Base-by-base conservation (phyloP, 225 moss, liverwort and hornwort genomes). In the Antitrichia curtipendula region DNA sequence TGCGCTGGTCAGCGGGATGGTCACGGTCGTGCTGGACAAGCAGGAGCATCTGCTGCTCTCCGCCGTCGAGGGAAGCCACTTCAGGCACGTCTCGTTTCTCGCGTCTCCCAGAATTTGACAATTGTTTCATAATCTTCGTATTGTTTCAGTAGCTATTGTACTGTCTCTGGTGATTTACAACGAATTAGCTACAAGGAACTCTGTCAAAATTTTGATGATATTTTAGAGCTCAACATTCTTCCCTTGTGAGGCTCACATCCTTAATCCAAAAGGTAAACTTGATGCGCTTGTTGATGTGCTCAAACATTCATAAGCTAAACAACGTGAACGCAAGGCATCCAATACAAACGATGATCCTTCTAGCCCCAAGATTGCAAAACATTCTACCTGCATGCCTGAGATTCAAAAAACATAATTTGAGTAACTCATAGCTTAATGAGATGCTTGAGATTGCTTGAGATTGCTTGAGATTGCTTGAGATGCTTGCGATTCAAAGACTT, bases 21-120 rank as follows among this genome's bases (percentile, higher is more conserved):
- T 98, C n/a, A 93, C 95, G 19, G 93, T 91, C 8, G 96, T 97
- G 54, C 92, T 98, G 31, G 95, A 97, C 89, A 92, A 94, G 78
- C 98, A 98, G 84, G 96, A 98, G 92, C 90, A 93, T 31, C 72
- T 98, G 34, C 92, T 98, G 20, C 85, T 96, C 47, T 86, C 90
- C 58, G 95, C 95, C 17, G 95, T 98, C 6, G 93, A 93, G 84
- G 96, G 96, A 52, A 93, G 97, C 62, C 95, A 92, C 84, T 96
- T 94, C 85, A 75, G 85, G 85, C 50, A 85, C 34, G 75, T 47
- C 54, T 68, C 47, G 6, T 50, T 65, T 11, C 49, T 64, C 19
- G 34, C 63, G 16, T 24, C 32, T 62, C 81, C 36, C 63, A 49
- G 36, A 63, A 25, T 81, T 63, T 29, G 29, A 79, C 41, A 81